Evolutionary conservation across 768 basidiomycete species (phyloP), one percentile per base, ranked within the genome.

Genomic region (Agrocybe chaxingu): DNA sequence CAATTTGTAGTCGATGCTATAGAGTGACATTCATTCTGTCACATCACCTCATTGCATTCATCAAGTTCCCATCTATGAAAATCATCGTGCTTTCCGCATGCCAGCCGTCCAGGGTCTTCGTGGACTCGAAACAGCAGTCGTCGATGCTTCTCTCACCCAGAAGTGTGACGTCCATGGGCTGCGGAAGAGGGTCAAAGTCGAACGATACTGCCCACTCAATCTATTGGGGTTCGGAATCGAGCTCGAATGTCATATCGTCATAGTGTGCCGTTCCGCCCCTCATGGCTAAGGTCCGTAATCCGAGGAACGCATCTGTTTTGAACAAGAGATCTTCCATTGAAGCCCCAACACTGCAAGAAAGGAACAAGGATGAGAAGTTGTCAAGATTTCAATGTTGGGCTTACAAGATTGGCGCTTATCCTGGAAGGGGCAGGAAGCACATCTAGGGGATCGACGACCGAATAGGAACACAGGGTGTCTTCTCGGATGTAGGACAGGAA

Each of bases 1-100:
- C 24, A 45, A 48, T 54, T 55, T 55, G 50, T 53, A 55, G 46
- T 44, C 39, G 40, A 32, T 52, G 36, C 47, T 34, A 42, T 51
- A 19, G 39, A 49, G 39, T 31, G 36, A 43, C 36, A 34, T 44
- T 53, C 47, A 51, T 62, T 61, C 57, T 52, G 47, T 58, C 57
- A 56, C 43, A 16, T 44, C 7, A 44, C 62, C 63, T 65, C 62
- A 33, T 61, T 61, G 61, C 46, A 32, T 31, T 50, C 53, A 43
- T 51, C 42, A 19, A 16, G 47, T 41, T 56, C 37, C 16, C 36
- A 43, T 29, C 10, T 31, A 30, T 32, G 39, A 33, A 41, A 45
- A 44, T 19, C 47, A 42, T 50, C 48, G 38, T 46, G 44, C 49
- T 46, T 43, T 37, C 50, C 30, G 41, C 35, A 45, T 52, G 45